Conservation (phyloP, 1,284 basidiomycete species). For the Vanrija sp. region DNA sequence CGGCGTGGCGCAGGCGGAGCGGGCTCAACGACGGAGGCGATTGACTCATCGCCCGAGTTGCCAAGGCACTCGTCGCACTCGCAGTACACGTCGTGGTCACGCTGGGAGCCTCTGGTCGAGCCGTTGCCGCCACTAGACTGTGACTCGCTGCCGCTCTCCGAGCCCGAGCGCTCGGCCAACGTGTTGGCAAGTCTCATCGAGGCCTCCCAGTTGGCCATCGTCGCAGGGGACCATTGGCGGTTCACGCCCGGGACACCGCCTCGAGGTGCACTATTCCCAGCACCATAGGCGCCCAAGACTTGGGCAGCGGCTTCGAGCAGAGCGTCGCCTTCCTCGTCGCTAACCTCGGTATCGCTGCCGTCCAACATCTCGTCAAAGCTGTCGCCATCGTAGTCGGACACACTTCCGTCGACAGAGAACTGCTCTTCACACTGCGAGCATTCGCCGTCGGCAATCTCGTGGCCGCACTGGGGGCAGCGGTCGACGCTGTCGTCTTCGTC, state of each 20-base stretch:
- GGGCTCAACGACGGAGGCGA: not conserved
- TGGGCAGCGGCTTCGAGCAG: too few relatives aligned
- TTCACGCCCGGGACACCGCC: not conserved
- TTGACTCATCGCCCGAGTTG: conserved; percentile 4
- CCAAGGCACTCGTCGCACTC: not conserved
- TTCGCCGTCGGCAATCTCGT: conserved; percentile 30
- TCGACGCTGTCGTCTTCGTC: conserved; percentile 28
- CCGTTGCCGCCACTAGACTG: too few relatives aligned
- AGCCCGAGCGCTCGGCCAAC: conserved; percentile 1
- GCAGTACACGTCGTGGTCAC: not conserved
- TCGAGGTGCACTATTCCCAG: not conserved
- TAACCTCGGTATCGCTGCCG: not conserved
- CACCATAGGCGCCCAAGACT: not conserved
- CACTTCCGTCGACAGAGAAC: conserved; percentile 27
- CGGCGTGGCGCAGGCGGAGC: not conserved
- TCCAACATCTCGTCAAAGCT: not conserved
- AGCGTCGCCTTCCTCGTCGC: not conserved
- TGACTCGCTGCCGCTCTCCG: not conserved
- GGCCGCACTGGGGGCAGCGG: conserved; percentile 36
- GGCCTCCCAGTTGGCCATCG: too few relatives aligned
- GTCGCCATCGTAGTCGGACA: conserved; percentile 4
- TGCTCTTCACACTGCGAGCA: conserved; percentile 31
- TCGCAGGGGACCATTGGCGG: too few relatives aligned
- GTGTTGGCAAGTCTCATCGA: too few relatives aligned
- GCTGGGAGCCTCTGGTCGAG: too few relatives aligned